These are phyloP conservation scores for Carex kokanica DNA, from an alignment of 176 grass and related monocot genomes.

Conservation along the genomic window DNA sequence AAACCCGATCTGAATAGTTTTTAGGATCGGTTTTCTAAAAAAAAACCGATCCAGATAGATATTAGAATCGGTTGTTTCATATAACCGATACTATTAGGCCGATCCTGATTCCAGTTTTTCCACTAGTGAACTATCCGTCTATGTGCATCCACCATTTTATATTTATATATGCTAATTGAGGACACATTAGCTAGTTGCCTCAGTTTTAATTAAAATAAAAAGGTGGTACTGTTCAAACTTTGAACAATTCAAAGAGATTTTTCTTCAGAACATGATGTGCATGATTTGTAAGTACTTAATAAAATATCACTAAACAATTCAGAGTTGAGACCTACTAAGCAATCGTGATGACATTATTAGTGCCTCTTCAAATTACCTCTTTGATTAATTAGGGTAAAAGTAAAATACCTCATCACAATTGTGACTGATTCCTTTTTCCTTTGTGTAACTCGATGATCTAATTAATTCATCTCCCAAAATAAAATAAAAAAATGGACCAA, in stretches of 20 bases:
- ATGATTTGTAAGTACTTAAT: slow-evolving; percentile 6
- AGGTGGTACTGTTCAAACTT: neutral
- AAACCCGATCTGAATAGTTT: too few relatives aligned
- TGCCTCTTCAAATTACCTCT: slow-evolving; percentile 17
- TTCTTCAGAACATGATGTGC: neutral
- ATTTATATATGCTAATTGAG: neutral
- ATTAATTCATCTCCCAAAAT: slow-evolving; percentile 6
- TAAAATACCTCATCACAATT: neutral
- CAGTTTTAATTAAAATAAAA: slow-evolving; percentile 2
- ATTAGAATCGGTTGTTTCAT: too few relatives aligned
- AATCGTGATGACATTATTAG: slow-evolving; percentile 26
- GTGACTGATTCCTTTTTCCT: slow-evolving; percentile 17
- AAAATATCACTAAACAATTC: slow-evolving; percentile 13
- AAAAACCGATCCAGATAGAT: too few relatives aligned
- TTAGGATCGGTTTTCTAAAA: too few relatives aligned
- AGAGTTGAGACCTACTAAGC: slow-evolving; percentile 21
- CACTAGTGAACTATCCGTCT: too few relatives aligned
- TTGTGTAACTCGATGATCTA: slow-evolving; percentile 8
- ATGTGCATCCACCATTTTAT: neutral
- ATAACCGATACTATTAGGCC: too few relatives aligned
- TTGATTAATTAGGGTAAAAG: neutral
- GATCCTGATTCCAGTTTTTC: too few relatives aligned
- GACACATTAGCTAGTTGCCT: neutral
- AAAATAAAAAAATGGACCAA: neutral
- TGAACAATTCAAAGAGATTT: slow-evolving; percentile 14